Conservation (phyloP, 1,139 yeast genomes). For the Taphrina pruni region DNA sequence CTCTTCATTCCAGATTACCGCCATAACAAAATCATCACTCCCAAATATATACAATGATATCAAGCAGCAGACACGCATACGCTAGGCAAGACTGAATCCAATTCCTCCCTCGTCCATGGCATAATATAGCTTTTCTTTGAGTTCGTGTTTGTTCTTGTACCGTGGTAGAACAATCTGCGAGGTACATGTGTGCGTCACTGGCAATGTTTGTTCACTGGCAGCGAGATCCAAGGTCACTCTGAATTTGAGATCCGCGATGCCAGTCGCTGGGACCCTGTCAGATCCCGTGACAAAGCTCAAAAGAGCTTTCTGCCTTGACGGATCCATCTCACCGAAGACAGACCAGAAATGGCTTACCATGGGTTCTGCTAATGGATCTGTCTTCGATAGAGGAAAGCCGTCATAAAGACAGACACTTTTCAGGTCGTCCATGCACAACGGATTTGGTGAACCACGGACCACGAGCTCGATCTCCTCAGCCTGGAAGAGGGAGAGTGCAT, state of each 20-base stretch:
- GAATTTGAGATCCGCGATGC: slow-evolving; percentile 70
- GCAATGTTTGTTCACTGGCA: slow-evolving; percentile 58
- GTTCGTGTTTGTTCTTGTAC: slow-evolving; percentile 61
- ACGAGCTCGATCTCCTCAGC: slow-evolving; percentile 81
- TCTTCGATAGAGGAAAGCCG: slow-evolving; percentile 6
- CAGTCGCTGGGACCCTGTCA: slow-evolving; percentile 91
- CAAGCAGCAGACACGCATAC: no score
- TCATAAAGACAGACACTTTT: slow-evolving; percentile 72
- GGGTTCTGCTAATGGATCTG: slow-evolving; percentile 14
- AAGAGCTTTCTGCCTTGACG: slow-evolving; percentile 63
- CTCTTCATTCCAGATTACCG: no score
- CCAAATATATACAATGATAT: no score
- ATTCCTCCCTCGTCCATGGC: slow-evolving; percentile 81
- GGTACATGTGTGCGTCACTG: slow-evolving; percentile 91
- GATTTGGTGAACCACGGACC: slow-evolving; percentile 75
- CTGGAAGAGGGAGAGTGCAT: slow-evolving; percentile 75
- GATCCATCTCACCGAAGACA: slow-evolving; percentile 59
- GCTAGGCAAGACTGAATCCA: slow-evolving; percentile 20
- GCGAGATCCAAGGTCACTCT: slow-evolving; percentile 59
- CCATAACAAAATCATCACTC: no score
- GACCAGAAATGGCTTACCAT: slow-evolving; percentile 83
- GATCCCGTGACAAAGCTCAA: slow-evolving; percentile 86
- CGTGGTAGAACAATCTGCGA: slow-evolving; percentile 81
- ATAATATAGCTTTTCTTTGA: slow-evolving; percentile 61
- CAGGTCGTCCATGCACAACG: slow-evolving; percentile 69